phyloP scores from a whole-genome alignment of 495 filamentous ascomycete genomes.

The Penicillium maclennaniae region DNA sequence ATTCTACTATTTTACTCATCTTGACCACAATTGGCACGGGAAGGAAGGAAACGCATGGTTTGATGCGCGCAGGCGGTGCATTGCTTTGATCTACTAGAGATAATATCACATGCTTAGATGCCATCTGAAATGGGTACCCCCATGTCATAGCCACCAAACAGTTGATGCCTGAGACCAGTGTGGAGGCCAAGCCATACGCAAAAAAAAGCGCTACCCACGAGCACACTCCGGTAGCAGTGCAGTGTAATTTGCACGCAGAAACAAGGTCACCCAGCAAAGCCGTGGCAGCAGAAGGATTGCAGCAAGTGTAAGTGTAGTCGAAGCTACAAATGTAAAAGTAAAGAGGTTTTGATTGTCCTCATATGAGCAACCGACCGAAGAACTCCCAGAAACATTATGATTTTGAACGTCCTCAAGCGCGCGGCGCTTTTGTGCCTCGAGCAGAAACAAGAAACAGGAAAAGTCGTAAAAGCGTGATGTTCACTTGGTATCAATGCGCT shows the following conservation, averaged over 20 bases:
- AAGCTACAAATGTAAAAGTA: conserved; percentile 13
- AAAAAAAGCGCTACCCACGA: background rate
- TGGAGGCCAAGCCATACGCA: background rate
- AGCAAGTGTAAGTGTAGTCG: background rate
- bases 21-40: background rate
- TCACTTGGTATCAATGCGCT: conserved; percentile 55
- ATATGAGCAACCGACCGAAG: conserved; percentile 40
- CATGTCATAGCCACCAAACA: background rate
- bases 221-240: background rate
- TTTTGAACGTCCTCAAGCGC: conserved; percentile 13
- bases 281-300: background rate
- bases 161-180: background rate
- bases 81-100: conserved; percentile 3
- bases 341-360: conserved; percentile 36
- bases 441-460: conserved; percentile 5
- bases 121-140: background rate
- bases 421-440: conserved; percentile 15
- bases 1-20: conserved; percentile 13
- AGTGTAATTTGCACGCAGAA: background rate
- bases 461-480: conserved; percentile 16
- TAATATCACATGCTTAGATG: conserved; percentile 11
- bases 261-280: background rate
- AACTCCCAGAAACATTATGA: conserved; percentile 39
- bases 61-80: conserved; percentile 11
- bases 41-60: conserved; percentile 12